These are phyloP conservation scores for Fusarium lateritium DNA, from an alignment of 2,329 filamentous ascomycete species.

Conservation along the genomic window DNA sequence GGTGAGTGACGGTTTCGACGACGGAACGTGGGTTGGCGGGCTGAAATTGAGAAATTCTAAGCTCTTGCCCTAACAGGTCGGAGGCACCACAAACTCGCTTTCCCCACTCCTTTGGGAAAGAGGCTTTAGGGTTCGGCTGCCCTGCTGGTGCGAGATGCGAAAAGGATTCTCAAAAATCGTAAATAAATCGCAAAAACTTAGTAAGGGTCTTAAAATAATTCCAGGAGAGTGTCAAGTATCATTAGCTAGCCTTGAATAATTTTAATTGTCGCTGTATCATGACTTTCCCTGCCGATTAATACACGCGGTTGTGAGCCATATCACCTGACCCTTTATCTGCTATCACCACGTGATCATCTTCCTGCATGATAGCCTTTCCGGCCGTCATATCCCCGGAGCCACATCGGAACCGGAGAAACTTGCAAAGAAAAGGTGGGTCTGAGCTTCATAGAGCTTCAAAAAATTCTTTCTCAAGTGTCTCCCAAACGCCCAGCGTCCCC, in stretches of 20 bases:
- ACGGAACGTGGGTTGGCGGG: constrained; percentile 62
- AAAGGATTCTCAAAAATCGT: constrained; percentile 16
- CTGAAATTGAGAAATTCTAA: constrained; percentile 64
- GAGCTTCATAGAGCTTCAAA: constrained; percentile 56
- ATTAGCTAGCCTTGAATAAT: neutral
- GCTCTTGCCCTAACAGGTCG: constrained; percentile 60
- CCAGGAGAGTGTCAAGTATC: fast-evolving
- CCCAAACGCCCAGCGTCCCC: constrained; percentile 47
- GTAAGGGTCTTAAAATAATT: neutral
- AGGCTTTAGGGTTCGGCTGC: constrained; percentile 59
- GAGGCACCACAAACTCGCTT: constrained; percentile 62
- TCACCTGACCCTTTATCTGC: constrained; percentile 44
- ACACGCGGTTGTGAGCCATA: constrained; percentile 9
- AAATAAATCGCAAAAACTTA: constrained; percentile 29
- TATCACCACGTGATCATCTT: constrained; percentile 42
- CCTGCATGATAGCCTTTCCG: neutral
- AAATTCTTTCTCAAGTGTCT: constrained; percentile 54
- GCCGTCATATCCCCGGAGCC: constrained; percentile 34
- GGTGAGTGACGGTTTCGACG: constrained; percentile 68
- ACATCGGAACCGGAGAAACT: constrained; percentile 48
- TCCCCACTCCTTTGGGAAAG: constrained; percentile 54
- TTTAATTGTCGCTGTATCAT: neutral
- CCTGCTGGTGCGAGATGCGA: constrained; percentile 48
- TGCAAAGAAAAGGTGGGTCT: constrained; percentile 42
- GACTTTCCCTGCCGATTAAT: neutral